Evolutionary conservation across 2,329 filamentous ascomycete genomes (phyloP).

Genomic region (Aspergillus uvarum): DNA sequence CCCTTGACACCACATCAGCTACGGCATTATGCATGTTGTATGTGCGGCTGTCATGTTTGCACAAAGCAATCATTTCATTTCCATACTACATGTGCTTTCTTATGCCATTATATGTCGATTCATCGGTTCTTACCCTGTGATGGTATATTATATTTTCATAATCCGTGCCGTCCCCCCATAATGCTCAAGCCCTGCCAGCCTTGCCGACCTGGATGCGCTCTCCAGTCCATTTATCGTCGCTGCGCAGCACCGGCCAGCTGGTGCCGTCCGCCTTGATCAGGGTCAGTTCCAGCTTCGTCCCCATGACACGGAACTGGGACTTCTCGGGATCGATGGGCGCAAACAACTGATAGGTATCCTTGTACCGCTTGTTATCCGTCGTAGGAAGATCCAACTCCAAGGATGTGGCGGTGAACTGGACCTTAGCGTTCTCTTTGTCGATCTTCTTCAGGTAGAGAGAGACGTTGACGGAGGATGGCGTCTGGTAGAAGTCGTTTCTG

Average conservation of each 20-base stretch:
- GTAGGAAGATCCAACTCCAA: conserved; percentile 83
- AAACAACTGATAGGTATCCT: conserved; percentile 70
- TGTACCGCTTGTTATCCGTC: conserved; percentile 79
- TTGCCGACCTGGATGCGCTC: conserved; percentile 89
- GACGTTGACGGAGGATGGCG: conserved; percentile 76
- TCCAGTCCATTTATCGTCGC: conserved; percentile 68
- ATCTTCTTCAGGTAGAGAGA: conserved; percentile 98
- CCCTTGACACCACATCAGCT: too few relatives aligned
- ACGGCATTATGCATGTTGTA: too few relatives aligned
- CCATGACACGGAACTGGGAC: conserved; percentile 76
- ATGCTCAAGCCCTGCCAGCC: conserved; percentile 60
- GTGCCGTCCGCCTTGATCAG: conserved; percentile 70
- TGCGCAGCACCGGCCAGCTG: conserved; percentile 82
- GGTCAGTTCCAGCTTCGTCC: conserved; percentile 82
- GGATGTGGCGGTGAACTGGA: conserved; percentile 64
- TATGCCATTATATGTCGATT: not conserved
- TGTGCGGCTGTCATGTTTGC: too few relatives aligned
- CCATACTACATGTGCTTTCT: too few relatives aligned
- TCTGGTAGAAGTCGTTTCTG: conserved; percentile 94
- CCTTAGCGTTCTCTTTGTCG: conserved; percentile 71
- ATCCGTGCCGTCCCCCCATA: not conserved
- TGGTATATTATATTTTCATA: not conserved
- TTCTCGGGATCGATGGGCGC: conserved; percentile 72
- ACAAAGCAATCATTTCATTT: too few relatives aligned
- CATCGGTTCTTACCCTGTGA: not conserved